A percentile compares a stretch with the other conserved stretches of the same genome.
Evolutionary conservation across 768 basidiomycete genomes (phyloP).

Genomic region (Lactarius akahatsu): DNA sequence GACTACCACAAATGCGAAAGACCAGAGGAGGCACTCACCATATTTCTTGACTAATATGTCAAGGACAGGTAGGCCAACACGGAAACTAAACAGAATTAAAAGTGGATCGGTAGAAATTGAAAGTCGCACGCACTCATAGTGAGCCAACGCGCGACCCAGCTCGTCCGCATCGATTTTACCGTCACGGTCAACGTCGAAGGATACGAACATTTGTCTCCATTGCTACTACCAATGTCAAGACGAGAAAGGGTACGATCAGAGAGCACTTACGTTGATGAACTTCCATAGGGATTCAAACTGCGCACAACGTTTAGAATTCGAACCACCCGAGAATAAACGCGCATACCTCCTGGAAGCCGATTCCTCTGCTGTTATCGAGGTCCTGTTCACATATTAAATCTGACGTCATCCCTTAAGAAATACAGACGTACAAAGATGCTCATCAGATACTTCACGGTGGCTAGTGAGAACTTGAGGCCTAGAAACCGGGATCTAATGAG

Average conservation of each 20-base stretch:
- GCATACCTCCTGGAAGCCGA: constrained; percentile 16
- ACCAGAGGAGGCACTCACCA: neutral
- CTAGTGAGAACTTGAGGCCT: constrained; percentile 10
- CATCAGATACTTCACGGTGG: constrained; percentile 20
- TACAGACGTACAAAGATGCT: constrained; percentile 12
- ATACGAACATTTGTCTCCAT: constrained; percentile 16
- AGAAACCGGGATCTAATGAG: neutral
- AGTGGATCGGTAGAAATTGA: neutral
- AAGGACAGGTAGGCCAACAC: constrained; percentile 3
- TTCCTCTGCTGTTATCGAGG: constrained; percentile 7
- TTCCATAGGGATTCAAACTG: constrained; percentile 19
- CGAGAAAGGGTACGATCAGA: neutral
- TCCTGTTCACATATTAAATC: constrained; percentile 4
- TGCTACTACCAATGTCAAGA: constrained; percentile 13
- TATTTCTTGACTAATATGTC: constrained; percentile 18
- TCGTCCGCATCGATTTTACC: constrained; percentile 10
- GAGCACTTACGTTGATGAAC: constrained; percentile 8
- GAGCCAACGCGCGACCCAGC: constrained; percentile 6
- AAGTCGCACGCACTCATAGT: constrained; percentile 9
- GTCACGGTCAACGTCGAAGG: constrained; percentile 8
- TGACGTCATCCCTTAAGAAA: neutral
- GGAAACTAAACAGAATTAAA: constrained; percentile 4
- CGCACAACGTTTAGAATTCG: neutral
- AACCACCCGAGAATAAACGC: neutral
- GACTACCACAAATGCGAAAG: neutral